These are phyloP conservation scores for Aspergillus ochraceoroseus DNA, from an alignment of 2,329 filamentous ascomycete genomes.

Conservation along the genomic window DNA sequence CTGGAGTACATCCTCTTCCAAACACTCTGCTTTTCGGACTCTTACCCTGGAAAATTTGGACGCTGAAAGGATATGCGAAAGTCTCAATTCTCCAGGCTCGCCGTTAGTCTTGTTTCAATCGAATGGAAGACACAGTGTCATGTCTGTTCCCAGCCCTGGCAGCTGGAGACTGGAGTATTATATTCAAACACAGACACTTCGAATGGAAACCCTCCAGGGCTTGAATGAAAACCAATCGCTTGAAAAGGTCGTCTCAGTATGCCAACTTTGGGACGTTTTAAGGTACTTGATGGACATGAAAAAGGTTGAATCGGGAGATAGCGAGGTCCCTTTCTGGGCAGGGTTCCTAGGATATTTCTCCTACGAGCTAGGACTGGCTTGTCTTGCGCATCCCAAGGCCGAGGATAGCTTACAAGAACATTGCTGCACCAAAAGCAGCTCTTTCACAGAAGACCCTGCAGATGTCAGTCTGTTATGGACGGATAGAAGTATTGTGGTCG, in stretches of 20 bases:
- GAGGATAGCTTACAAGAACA: slow-evolving; percentile 21
- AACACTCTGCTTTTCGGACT: slow-evolving; percentile 24
- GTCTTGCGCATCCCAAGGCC: slow-evolving; percentile 49
- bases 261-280: slow-evolving; percentile 35
- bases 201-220: slow-evolving; percentile 21
- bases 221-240: slow-evolving; percentile 5
- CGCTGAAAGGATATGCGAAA: slow-evolving; percentile 34
- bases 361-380: slow-evolving; percentile 70
- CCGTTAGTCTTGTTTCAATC: slow-evolving; percentile 45
- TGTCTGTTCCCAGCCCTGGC: slow-evolving; percentile 34
- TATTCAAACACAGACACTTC: slow-evolving; percentile 22
- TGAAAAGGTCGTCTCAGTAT: slow-evolving; percentile 21
- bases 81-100: slow-evolving; percentile 30
- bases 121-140: slow-evolving; percentile 35
- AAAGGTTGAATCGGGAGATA: slow-evolving; percentile 33
- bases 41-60: slow-evolving; percentile 23
- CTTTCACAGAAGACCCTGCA: slow-evolving; percentile 45
- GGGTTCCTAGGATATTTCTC: slow-evolving; percentile 80
- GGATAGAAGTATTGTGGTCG: slow-evolving; percentile 69
- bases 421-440: not conserved
- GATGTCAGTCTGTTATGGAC: slow-evolving; percentile 75
- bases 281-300: slow-evolving; percentile 41
- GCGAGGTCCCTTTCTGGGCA: slow-evolving; percentile 62
- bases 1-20: slow-evolving; percentile 32
- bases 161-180: slow-evolving; percentile 39